Evolutionary conservation across 805 yeast genomes (phyloP).

Genomic region (Suhomyces emberorum): DNA sequence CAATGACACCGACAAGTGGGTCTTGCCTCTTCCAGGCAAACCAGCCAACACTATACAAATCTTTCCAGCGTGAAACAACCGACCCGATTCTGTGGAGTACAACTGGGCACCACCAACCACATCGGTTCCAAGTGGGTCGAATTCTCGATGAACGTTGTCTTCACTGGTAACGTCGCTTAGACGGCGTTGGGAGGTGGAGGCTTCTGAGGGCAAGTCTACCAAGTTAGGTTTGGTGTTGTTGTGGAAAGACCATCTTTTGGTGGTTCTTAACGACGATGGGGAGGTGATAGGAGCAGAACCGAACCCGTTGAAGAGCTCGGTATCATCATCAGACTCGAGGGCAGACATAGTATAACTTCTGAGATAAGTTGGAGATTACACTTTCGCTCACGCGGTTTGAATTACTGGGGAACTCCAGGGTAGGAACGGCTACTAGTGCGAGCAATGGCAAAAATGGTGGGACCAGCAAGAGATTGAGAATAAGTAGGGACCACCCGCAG

Average conservation of each 20-base stretch:
- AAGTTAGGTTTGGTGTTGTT: constrained; percentile 35
- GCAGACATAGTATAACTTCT: constrained; percentile 18
- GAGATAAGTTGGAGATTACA: too few species aligned
- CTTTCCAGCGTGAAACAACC: constrained; percentile 93
- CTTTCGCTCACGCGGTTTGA: too few species aligned
- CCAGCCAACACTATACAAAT: constrained; percentile 87
- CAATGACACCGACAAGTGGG: constrained; percentile 85
- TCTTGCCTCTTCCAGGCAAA: constrained; percentile 93
- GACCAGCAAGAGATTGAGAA: too few species aligned
- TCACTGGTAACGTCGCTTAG: constrained; percentile 39
- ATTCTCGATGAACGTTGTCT: constrained; percentile 63
- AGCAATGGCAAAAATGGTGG: too few species aligned
- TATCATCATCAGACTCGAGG: constrained; percentile 25
- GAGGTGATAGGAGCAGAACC: constrained; percentile 34
- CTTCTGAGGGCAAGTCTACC: constrained; percentile 30
- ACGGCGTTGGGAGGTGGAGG: constrained; percentile 27
- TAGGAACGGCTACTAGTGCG: too few species aligned
- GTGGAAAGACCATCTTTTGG: constrained; percentile 44
- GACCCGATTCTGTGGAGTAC: constrained; percentile 88
- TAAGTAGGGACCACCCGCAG: too few species aligned
- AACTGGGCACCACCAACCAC: constrained; percentile 58
- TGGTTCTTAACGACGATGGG: constrained; percentile 27
- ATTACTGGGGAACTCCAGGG: too few species aligned
- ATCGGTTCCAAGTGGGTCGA: constrained; percentile 52
- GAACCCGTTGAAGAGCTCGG: constrained; percentile 35